Percentiles rank a stretch among this genome's conserved stretches.
Conservation (phyloP, 2,329 filamentous ascomycete genomes). For the Fusarium phyllophilum region DNA sequence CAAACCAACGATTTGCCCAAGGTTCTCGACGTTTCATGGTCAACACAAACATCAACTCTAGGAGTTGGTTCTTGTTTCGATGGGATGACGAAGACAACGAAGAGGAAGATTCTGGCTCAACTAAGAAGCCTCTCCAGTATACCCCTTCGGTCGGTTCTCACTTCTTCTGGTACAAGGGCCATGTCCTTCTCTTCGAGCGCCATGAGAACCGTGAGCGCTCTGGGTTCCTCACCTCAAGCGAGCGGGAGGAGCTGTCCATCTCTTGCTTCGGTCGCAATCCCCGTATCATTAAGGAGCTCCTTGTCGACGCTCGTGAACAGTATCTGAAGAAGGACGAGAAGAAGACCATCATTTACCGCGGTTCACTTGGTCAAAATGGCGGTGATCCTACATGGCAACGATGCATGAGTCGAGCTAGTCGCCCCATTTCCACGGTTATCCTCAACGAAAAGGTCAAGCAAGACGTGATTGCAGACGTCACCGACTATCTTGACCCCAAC, state of each 20-base stretch:
- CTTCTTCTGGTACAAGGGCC: conserved; percentile 73
- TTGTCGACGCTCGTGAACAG: conserved; percentile 65
- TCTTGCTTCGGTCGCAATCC: conserved; percentile 71
- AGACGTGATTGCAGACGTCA: conserved; percentile 68
- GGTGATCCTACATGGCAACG: conserved; percentile 67
- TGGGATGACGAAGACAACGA: conserved; percentile 58
- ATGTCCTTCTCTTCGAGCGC: conserved; percentile 67
- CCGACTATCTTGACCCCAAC: conserved; percentile 70
- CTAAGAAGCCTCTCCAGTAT: conserved; percentile 66
- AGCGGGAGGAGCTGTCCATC: conserved; percentile 68
- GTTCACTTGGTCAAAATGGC: conserved; percentile 54
- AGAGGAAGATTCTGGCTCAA: conserved; percentile 51
- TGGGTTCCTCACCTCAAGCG: conserved; percentile 54
- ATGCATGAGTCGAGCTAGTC: conserved; percentile 68
- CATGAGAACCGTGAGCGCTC: conserved; percentile 58
- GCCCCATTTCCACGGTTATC: conserved; percentile 73
- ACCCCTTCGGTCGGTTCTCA: conserved; percentile 75
- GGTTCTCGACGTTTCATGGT: conserved; percentile 71
- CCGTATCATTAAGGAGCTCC: conserved; percentile 68
- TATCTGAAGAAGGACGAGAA: conserved; percentile 68
- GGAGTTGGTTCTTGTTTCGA: conserved; percentile 60
- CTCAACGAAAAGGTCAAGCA: conserved; percentile 69
- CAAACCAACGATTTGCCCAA: conserved; percentile 69
- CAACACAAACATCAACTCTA: conserved; percentile 68
- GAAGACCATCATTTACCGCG: conserved; percentile 74